Evolutionary conservation across 768 basidiomycete genomes (phyloP).

Genomic region (Boletus subparvulus): DNA sequence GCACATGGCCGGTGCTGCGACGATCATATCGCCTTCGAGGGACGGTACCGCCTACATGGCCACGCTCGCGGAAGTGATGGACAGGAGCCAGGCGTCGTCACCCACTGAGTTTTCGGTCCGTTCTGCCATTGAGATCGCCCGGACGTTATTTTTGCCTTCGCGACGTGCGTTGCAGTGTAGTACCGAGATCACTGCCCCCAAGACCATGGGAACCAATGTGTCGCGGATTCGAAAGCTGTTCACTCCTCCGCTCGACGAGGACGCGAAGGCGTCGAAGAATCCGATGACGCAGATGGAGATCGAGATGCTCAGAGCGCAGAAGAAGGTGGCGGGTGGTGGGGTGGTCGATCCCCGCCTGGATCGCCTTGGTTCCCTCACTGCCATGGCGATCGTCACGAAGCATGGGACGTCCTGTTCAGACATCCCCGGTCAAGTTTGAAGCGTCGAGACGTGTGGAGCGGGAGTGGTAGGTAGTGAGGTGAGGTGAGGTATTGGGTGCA

Average conservation of each 20-base stretch:
- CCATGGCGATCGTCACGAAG: not conserved
- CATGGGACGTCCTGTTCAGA: not conserved
- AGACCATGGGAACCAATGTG: not conserved
- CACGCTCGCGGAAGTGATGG: not conserved
- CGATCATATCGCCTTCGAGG: not conserved
- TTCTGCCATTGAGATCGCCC: not conserved
- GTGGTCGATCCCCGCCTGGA: not conserved
- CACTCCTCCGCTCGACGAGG: constrained; percentile 4
- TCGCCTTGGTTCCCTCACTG: not conserved
- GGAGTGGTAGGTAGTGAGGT: not conserved
- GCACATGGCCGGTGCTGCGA: not conserved
- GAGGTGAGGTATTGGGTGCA: not conserved
- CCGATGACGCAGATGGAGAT: constrained; percentile 5
- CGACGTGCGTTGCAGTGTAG: not conserved
- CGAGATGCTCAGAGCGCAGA: constrained; percentile 4
- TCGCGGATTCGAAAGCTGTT: constrained; percentile 1
- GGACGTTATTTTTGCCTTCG: not conserved
- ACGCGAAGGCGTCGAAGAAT: not conserved
- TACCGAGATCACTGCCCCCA: not conserved
- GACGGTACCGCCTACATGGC: not conserved
- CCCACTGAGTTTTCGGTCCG: no score
- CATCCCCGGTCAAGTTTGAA: not conserved
- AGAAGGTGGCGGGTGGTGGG: not conserved
- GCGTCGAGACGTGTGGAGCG: not conserved
- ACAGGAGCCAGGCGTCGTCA: not conserved